A percentile compares a stretch with the other conserved stretches of the same genome.
phyloP scores from a whole-genome alignment of 1,139 yeast species.

The Yamadazyma jaroonii region DNA sequence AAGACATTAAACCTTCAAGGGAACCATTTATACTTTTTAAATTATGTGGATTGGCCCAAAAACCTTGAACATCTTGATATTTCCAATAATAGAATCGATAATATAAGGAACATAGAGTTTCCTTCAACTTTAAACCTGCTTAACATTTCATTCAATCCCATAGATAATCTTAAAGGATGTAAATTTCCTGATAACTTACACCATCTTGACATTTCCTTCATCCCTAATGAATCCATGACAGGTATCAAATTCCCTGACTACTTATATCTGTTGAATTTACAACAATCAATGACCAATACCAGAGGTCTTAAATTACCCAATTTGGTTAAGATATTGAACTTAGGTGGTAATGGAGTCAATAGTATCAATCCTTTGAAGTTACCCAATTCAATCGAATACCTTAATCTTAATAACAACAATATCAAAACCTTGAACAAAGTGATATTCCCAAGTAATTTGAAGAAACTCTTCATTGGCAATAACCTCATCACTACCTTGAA shows the following conservation, averaged over 20 bases:
- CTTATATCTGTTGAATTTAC: constrained; percentile 36
- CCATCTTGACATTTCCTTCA: constrained; percentile 39
- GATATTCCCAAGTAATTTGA: constrained; percentile 34
- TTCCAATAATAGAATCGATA: constrained; percentile 43
- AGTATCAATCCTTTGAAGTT: constrained; percentile 46
- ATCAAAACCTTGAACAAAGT: constrained; percentile 47
- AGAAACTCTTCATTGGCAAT: constrained; percentile 41
- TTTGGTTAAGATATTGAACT: constrained; percentile 26
- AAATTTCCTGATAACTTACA: constrained; percentile 39
- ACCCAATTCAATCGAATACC: constrained; percentile 37
- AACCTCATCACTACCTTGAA: constrained; percentile 44
- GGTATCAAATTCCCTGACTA: constrained; percentile 47
- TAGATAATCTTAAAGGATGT: constrained; percentile 42
- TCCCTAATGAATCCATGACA: constrained; percentile 49
- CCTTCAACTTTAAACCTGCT: constrained; percentile 32
- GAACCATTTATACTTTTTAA: constrained; percentile 40
- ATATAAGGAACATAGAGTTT: constrained; percentile 36
- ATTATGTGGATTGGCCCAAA: constrained; percentile 40
- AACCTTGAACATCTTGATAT: constrained; percentile 31
- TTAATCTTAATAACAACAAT: constrained; percentile 40
- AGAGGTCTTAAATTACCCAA: constrained; percentile 44
- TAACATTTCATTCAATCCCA: constrained; percentile 39
- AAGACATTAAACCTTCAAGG: constrained; percentile 34
- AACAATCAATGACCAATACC: constrained; percentile 47
- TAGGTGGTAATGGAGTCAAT: constrained; percentile 44